Evolutionary conservation across 2,329 filamentous ascomycete species (phyloP), one percentile per base, ranked within the genome.

Genomic region (Chaetomium olivaceum): DNA sequence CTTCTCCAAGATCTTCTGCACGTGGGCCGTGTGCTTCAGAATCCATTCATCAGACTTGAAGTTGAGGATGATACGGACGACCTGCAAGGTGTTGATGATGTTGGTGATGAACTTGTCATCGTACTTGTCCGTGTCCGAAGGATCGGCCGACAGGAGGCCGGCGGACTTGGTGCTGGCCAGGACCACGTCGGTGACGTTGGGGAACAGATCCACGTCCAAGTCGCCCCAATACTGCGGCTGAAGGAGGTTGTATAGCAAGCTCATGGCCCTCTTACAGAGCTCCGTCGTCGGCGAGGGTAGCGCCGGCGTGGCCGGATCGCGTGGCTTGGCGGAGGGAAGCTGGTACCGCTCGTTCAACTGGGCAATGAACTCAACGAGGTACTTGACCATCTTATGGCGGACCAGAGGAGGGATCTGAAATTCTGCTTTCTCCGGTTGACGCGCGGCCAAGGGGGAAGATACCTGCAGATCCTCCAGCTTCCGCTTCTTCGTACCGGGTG

Each of bases 291-390:
- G 81, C 11, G 86, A 75, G 16, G 85, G 80, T 21, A 83, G 76
- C 58, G 81, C 79, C 51, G 78, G 76, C 56, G 73, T 73, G 1
- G 74, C 21, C 14, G 81, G 71, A 51, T 90, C 87, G 58, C 87
- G 85, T 51, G 87, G 83, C 71, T 89, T 90, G 16, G 87, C 84
- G 25, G 90, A 91, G 16, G 89, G 89, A 25, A 93, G 85, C 23
- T 89, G 88, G 75, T 91, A 97, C 39, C 93, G 87, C 77, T 98
- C 95, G 21, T 91, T 90, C 25, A 97, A 83, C 59, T 92, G 91
- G 1, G 93, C 93, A 46, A 98, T 97, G 77, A 98, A 98, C 67
- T 95, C 91, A 33, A 98, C 91, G 36, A 99, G 85, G 74, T 98
- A 99, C 77, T 97, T 97, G 57, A 97, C 85, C 81, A 99, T 90